Conservation (phyloP, 2,329 filamentous ascomycete genomes). For the Colletotrichum plurivorum region DNA sequence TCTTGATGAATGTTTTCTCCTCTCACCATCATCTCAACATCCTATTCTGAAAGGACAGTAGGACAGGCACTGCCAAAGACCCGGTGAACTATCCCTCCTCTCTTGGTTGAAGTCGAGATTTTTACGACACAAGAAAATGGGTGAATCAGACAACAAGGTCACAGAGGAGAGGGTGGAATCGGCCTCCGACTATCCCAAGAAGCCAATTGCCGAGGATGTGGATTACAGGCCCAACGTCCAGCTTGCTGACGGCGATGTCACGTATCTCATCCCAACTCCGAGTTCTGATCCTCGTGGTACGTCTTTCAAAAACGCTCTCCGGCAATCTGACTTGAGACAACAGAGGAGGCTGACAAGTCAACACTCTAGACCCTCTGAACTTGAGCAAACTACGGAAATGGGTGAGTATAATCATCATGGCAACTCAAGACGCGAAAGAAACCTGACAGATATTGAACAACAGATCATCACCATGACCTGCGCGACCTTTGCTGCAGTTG, state of each 20-base stretch:
- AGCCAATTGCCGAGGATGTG: background rate
- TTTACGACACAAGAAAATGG: background rate
- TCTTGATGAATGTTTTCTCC: background rate
- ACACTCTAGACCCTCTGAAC: conserved; percentile 17
- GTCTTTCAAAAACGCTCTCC: background rate
- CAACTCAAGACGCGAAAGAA: fast-evolving
- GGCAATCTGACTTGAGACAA: no score
- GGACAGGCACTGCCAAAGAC: no score
- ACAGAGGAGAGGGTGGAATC: conserved; percentile 29
- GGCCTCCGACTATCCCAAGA: conserved; percentile 2
- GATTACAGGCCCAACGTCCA: conserved; percentile 42
- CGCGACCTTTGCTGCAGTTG: conserved; percentile 21
- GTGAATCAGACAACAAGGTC: conserved; percentile 27
- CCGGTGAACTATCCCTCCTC: no score
- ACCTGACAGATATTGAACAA: background rate
- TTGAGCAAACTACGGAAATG: conserved; percentile 26
- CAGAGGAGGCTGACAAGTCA: no score
- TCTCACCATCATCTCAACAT: background rate
- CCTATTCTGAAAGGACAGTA: background rate
- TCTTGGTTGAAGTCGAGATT: no score
- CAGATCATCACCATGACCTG: conserved; percentile 25
- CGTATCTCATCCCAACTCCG: conserved; percentile 51
- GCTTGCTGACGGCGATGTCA: conserved; percentile 49
- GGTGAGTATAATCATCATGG: background rate
- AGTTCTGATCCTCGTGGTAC: conserved; percentile 50